Percentiles rank a stretch among this genome's conserved stretches.
Conservation (phyloP, 176 grass and related monocot species). For the Cocos nucifera region DNA sequence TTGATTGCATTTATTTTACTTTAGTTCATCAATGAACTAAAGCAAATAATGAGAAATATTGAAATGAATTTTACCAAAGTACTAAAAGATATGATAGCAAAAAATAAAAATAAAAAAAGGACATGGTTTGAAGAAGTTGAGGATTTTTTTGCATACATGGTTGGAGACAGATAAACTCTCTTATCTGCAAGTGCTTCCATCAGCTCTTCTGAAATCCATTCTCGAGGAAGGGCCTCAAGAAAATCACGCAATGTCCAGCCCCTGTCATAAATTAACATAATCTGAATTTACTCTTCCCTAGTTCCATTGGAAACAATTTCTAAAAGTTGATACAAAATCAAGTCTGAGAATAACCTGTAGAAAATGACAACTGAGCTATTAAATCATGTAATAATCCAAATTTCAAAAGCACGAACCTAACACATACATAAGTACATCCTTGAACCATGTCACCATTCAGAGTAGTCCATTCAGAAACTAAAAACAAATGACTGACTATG, state of each 20-base stretch:
- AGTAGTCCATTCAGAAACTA: too few species aligned
- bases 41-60: not conserved
- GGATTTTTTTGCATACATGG: conserved; percentile 46
- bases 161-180: conserved; percentile 91
- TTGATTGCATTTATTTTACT: conserved; percentile 9
- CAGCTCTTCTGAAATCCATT: conserved; percentile 98
- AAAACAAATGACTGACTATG: too few species aligned
- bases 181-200: conserved; percentile 88
- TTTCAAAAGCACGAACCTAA: too few species aligned
- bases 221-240: conserved; percentile 92
- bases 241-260: conserved; percentile 84
- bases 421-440: too few species aligned
- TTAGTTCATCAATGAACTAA: not conserved
- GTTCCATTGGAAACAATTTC: too few species aligned
- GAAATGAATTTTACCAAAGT: too few species aligned
- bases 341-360: too few species aligned
- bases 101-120: not conserved
- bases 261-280: conserved; percentile 35
- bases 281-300: not conserved
- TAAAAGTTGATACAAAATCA: too few species aligned
- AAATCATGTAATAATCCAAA: too few species aligned
- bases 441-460: too few species aligned
- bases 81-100: conserved; percentile 14
- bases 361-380: too few species aligned
- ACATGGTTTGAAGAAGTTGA: not conserved